These are phyloP conservation scores for Chalciporus piperatoides DNA, from an alignment of 1,284 basidiomycete species.

Conservation along the genomic window DNA sequence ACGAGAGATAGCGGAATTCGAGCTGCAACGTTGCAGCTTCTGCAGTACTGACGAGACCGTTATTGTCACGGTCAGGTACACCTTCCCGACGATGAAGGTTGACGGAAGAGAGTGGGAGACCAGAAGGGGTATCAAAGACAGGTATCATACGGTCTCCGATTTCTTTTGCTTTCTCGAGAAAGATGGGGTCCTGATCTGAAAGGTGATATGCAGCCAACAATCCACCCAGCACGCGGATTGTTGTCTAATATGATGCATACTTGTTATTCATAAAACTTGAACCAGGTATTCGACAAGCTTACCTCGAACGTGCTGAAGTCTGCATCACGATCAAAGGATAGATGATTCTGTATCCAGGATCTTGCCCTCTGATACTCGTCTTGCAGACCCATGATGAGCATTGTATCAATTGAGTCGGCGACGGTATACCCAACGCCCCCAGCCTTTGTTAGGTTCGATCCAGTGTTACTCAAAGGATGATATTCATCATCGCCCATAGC, in stretches of 20 bases:
- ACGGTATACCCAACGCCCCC: constrained; percentile 87
- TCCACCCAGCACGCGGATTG: constrained; percentile 79
- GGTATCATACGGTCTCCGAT: constrained; percentile 85
- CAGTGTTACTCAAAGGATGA: constrained; percentile 74
- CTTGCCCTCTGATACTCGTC: constrained; percentile 78
- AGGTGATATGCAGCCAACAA: constrained; percentile 83
- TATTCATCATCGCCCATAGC: constrained; percentile 90
- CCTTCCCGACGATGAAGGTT: constrained; percentile 71
- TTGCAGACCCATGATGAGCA: constrained; percentile 81
- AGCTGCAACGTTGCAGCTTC: constrained; percentile 84
- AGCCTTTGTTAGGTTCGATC: constrained; percentile 68
- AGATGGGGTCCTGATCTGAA: constrained; percentile 60
- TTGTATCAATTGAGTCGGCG: constrained; percentile 80
- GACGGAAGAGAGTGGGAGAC: constrained; percentile 77
- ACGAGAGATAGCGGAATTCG: constrained; percentile 86
- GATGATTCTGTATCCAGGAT: constrained; percentile 69
- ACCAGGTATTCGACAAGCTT: constrained; percentile 22
- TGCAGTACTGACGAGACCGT: constrained; percentile 73
- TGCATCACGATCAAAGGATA: constrained; percentile 79
- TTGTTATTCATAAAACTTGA: constrained; percentile 1
- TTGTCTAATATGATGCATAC: constrained; percentile 47
- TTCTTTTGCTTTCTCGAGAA: constrained; percentile 73
- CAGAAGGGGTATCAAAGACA: constrained; percentile 77
- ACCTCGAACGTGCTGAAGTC: constrained; percentile 93
- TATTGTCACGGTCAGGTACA: constrained; percentile 62